Conservation (phyloP, 1,139 yeast species). For the Kodamaea arcana region DNA sequence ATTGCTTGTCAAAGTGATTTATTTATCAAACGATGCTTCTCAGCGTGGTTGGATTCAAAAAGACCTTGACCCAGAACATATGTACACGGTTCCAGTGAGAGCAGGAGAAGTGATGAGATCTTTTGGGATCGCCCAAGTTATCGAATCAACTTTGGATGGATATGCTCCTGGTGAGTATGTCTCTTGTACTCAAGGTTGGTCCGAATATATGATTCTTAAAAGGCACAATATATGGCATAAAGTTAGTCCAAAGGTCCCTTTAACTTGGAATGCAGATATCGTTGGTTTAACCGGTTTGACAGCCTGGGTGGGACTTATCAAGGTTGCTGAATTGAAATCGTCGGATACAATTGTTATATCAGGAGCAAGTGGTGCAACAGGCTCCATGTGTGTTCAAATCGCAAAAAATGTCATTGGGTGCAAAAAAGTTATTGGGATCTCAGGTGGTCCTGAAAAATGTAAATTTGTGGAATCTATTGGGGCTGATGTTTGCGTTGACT, state of each 20-base stretch:
- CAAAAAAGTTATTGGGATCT: constrained; percentile 21
- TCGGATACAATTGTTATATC: constrained; percentile 20
- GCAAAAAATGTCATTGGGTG: constrained; percentile 22
- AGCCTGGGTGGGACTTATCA: constrained; percentile 21
- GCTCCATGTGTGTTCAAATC: constrained; percentile 23
- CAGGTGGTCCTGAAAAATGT: constrained; percentile 24
- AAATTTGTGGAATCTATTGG: constrained; percentile 22
- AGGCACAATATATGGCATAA: constrained; percentile 1
- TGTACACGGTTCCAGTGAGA: constrained; percentile 46
- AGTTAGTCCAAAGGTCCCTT: constrained; percentile 6
- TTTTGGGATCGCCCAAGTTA: constrained; percentile 22
- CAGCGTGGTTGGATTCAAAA: constrained; percentile 60
- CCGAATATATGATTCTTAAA: constrained; percentile 2
- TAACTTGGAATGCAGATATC: constrained; percentile 36
- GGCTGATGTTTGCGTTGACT: constrained; percentile 22
- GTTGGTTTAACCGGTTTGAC: constrained; percentile 28
- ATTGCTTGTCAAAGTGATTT: constrained; percentile 42
- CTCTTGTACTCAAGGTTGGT: constrained; percentile 2
- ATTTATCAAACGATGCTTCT: constrained; percentile 64
- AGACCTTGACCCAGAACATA: constrained; percentile 34
- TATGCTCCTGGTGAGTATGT: constrained; percentile 3
- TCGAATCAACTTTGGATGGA: constrained; percentile 2
- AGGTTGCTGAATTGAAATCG: constrained; percentile 18
- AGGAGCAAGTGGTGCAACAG: constrained; percentile 25
- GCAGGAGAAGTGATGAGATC: constrained; percentile 49